These are phyloP conservation scores for Pleurotus sapidus DNA, from an alignment of 768 basidiomycete genomes.

Conservation along the genomic window DNA sequence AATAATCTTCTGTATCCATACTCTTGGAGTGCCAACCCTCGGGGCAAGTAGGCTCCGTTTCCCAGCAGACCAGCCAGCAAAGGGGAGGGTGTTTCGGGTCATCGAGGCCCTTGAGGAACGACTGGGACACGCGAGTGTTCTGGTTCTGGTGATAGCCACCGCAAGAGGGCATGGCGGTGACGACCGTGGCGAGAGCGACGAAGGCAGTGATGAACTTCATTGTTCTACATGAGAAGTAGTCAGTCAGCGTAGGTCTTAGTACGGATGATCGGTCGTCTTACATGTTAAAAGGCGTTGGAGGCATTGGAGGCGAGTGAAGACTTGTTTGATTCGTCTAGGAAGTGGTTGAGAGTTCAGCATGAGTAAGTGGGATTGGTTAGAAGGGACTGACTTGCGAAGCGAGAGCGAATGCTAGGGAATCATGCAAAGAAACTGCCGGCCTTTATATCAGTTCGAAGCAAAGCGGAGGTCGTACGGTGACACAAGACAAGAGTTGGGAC, in stretches of 20 bases:
- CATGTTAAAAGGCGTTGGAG: not conserved
- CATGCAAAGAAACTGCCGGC: not conserved
- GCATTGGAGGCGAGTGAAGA: not conserved
- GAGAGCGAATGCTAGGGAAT: not conserved
- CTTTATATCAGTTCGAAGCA: no score
- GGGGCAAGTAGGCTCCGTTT: not conserved
- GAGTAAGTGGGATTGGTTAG: not conserved
- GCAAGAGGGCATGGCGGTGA: not conserved
- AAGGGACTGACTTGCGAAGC: not conserved
- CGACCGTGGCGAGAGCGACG: constrained; percentile 1
- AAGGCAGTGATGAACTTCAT: constrained; percentile 1
- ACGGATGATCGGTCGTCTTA: no score
- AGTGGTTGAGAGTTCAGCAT: not conserved
- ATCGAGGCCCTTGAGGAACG: not conserved
- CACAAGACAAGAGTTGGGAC: no score
- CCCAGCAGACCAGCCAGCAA: constrained; percentile 5
- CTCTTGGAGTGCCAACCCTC: not conserved
- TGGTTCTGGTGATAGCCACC: not conserved
- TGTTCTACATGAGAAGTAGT: not conserved
- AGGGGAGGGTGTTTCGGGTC: not conserved
- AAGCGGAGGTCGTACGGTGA: no score
- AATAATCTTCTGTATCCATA: not conserved
- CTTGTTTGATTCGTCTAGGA: not conserved
- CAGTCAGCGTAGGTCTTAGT: not conserved
- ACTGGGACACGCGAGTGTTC: not conserved